These are phyloP conservation scores for Didymella segeticola DNA, from an alignment of 2,329 filamentous ascomycete species.

Conservation along the genomic window DNA sequence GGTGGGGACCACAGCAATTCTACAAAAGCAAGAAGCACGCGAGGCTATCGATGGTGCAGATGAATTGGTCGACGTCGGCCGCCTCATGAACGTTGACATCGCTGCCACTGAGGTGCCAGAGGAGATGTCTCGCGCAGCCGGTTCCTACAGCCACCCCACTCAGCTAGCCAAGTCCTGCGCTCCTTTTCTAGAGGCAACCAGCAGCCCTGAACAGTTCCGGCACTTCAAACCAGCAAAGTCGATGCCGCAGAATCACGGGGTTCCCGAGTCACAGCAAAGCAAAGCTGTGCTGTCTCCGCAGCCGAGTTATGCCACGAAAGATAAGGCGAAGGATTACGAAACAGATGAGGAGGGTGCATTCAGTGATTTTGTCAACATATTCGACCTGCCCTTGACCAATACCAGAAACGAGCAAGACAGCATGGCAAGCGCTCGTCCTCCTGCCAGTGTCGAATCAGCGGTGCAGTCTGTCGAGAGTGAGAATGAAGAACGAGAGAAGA, in stretches of 20 bases:
- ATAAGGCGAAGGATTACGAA: not conserved
- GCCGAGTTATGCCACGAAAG: not conserved
- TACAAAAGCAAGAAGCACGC: not conserved
- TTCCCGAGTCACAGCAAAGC: not conserved
- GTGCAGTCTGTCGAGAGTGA: not conserved
- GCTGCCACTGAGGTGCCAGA: not conserved
- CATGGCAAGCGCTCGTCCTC: not conserved
- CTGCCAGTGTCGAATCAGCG: not conserved
- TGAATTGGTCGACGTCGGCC: slow-evolving; percentile 16
- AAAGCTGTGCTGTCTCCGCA: not conserved
- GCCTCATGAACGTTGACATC: not conserved
- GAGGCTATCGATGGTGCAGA: slow-evolving; percentile 1
- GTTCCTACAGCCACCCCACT: too few relatives aligned
- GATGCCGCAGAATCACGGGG: not conserved
- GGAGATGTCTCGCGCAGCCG: too few relatives aligned
- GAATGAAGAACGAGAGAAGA: not conserved
- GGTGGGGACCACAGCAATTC: not conserved
- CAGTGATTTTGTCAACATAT: not conserved
- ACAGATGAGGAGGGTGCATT: not conserved
- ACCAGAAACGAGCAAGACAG: not conserved
- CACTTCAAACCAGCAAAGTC: not conserved
- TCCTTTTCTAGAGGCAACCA: not conserved
- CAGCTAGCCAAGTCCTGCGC: not conserved
- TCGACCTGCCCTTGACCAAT: not conserved
- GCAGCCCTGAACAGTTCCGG: not conserved